phyloP scores from a whole-genome alignment of 352 stramenopile species.

The Phytophthora pinifolia region DNA sequence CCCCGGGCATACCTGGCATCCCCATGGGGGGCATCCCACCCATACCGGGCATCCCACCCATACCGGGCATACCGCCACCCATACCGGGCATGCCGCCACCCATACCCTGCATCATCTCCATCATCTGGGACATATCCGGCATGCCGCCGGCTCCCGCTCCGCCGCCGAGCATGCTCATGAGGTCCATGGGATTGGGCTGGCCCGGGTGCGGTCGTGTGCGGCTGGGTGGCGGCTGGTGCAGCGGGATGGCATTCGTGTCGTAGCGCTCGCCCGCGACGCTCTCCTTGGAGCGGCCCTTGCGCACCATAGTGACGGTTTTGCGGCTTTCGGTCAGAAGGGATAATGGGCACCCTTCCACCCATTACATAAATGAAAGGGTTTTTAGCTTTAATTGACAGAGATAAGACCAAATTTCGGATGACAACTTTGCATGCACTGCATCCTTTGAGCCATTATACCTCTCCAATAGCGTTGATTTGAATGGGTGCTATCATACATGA shows the following conservation, averaged over 20 bases:
- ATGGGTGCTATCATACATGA: no score
- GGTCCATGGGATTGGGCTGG: constrained; percentile 46
- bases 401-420: no score
- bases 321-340: no score
- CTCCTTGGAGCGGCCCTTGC: constrained; percentile 68
- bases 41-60: no score
- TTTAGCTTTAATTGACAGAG: no score
- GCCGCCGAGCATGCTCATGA: constrained; percentile 59
- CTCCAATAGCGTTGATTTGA: no score
- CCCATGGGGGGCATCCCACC: no score
- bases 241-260: constrained; percentile 72
- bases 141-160: constrained; percentile 34
- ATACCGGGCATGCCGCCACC: constrained; percentile 50
- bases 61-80: constrained; percentile 35
- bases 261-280: constrained; percentile 84
- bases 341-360: no score
- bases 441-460: no score
- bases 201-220: constrained; percentile 37
- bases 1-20: constrained; percentile 50
- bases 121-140: constrained; percentile 64
- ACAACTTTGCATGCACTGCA: no score
- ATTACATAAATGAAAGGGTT: no score
- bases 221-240: constrained; percentile 29
- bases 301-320: no score
- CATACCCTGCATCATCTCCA: constrained; percentile 56